These are phyloP conservation scores for Saturnispora bothae DNA, from an alignment of 805 yeast genomes.

Conservation along the genomic window DNA sequence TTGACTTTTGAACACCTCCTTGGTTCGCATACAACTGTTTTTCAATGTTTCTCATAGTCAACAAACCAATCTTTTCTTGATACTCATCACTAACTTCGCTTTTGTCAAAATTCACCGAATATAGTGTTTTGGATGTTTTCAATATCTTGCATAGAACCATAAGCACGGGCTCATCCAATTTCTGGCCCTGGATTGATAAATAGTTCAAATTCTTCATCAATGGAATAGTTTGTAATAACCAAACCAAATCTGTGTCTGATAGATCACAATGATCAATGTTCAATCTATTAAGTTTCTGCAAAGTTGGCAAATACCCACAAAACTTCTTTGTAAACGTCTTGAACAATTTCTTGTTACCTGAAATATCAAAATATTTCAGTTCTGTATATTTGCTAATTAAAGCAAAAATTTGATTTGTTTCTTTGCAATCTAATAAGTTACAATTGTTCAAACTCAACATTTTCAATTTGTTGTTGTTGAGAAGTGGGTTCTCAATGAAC, in stretches of 20 bases:
- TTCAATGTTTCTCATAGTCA: conserved; percentile 78
- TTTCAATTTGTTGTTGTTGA: conserved; percentile 22
- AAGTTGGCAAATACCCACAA: conserved; percentile 56
- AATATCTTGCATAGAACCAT: conserved; percentile 62
- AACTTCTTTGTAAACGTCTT: conserved; percentile 50
- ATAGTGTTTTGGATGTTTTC: conserved; percentile 53
- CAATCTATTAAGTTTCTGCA: conserved; percentile 51
- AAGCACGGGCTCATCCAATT: conserved; percentile 46
- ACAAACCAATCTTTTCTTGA: conserved; percentile 64
- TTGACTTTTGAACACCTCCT: conserved; percentile 7
- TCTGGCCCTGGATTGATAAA: conserved; percentile 58
- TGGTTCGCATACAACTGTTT: conserved; percentile 26
- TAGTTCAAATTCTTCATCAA: conserved; percentile 57
- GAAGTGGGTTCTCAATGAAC: conserved; percentile 17
- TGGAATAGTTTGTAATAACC: conserved; percentile 58
- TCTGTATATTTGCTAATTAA: conserved; percentile 43
- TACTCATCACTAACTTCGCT: conserved; percentile 49
- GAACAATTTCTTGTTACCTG: conserved; percentile 58
- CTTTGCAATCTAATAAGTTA: conserved; percentile 42
- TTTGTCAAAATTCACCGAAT: conserved; percentile 58
- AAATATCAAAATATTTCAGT: conserved; percentile 64
- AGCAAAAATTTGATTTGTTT: conserved; percentile 38
- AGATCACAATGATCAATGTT: conserved; percentile 65
- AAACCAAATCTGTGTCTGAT: conserved; percentile 41
- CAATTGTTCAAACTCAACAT: conserved; percentile 60